phyloP scores from a whole-genome alignment of 1,139 yeast species.

The Blastobotrys proliferans region DNA sequence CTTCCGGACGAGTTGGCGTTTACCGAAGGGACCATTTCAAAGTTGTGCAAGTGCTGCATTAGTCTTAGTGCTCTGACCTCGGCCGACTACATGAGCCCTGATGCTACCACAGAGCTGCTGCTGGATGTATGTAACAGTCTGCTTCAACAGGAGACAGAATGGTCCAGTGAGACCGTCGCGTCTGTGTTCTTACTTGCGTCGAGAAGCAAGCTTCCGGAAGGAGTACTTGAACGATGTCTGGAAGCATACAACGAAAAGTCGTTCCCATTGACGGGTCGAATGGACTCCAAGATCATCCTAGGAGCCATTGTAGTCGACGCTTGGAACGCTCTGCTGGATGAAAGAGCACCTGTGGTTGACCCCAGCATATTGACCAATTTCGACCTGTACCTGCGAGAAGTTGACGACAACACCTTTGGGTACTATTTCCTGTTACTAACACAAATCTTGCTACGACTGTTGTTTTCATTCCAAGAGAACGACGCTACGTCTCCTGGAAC shows the following conservation, averaged over 20 bases:
- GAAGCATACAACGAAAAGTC: slow-evolving; percentile 4
- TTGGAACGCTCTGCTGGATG: slow-evolving; percentile 18
- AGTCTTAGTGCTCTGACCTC: slow-evolving; percentile 19
- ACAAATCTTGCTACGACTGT: slow-evolving; percentile 15
- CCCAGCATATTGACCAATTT: slow-evolving; percentile 5
- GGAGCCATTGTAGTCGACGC: slow-evolving; percentile 18
- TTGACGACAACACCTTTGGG: slow-evolving; percentile 20
- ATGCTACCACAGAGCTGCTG: slow-evolving; percentile 16
- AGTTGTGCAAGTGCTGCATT: slow-evolving; percentile 19
- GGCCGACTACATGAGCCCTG: slow-evolving; percentile 18
- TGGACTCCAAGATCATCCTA: slow-evolving; percentile 8
- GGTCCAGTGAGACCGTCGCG: slow-evolving; percentile 15
- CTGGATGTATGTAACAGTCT: slow-evolving; percentile 17
- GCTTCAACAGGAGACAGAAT: slow-evolving; percentile 16
- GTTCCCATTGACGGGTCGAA: slow-evolving; percentile 4
- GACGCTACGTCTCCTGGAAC: neutral
- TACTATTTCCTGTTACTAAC: slow-evolving; percentile 19
- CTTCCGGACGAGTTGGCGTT: slow-evolving; percentile 9
- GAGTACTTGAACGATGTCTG: slow-evolving; percentile 5
- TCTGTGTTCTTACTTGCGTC: slow-evolving; percentile 15
- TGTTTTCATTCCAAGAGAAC: slow-evolving; percentile 2
- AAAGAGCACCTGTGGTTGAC: slow-evolving; percentile 9
- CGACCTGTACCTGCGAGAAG: slow-evolving; percentile 9
- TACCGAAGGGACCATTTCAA: slow-evolving; percentile 10
- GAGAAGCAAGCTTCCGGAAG: slow-evolving; percentile 6